Percentiles rank a stretch among this genome's conserved stretches.
These are phyloP conservation scores for Neurospora sp. DNA, from an alignment of 495 filamentous ascomycete genomes.

Conservation along the genomic window DNA sequence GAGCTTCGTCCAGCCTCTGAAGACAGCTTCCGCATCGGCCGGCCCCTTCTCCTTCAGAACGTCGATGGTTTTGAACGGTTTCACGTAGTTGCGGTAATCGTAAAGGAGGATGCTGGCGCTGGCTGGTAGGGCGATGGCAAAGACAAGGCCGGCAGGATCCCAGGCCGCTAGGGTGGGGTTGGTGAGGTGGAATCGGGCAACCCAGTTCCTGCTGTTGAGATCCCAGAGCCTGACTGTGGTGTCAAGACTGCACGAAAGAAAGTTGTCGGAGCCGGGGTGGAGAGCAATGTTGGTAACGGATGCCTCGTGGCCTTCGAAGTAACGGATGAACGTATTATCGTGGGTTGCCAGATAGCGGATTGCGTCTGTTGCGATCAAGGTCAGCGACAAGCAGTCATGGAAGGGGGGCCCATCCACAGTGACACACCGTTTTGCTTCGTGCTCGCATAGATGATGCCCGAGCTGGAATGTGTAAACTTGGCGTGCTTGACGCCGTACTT, in stretches of 20 bases:
- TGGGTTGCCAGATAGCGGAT: slow-evolving; percentile 88
- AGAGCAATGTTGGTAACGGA: slow-evolving; percentile 71
- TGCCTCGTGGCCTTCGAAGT: slow-evolving; percentile 81
- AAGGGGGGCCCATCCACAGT: background rate
- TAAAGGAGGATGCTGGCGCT: slow-evolving; percentile 76
- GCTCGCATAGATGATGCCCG: slow-evolving; percentile 85
- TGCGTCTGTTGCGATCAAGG: slow-evolving; percentile 45
- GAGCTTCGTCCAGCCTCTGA: slow-evolving; percentile 68
- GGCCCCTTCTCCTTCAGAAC: slow-evolving; percentile 37
- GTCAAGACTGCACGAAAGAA: slow-evolving; percentile 83
- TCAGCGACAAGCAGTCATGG: background rate
- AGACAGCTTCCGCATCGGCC: slow-evolving; percentile 25
- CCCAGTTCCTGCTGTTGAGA: slow-evolving; percentile 57
- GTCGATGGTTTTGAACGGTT: slow-evolving; percentile 84
- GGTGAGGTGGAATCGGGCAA: slow-evolving; percentile 65
- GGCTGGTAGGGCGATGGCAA: slow-evolving; percentile 78
- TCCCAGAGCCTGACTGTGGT: slow-evolving; percentile 86
- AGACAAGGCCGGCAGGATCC: slow-evolving; percentile 80
- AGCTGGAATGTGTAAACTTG: slow-evolving; percentile 82
- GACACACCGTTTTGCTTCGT: slow-evolving; percentile 76
- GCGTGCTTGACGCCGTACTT: slow-evolving; percentile 95
- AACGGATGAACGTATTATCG: slow-evolving; percentile 88
- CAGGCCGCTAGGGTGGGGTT: slow-evolving; percentile 75
- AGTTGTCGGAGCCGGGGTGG: slow-evolving; percentile 68
- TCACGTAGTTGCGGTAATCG: slow-evolving; percentile 87